Evolutionary conservation across 1,139 yeast genomes (phyloP), one percentile per base, ranked within the genome.

Genomic region (Geotrichum fermentans): DNA sequence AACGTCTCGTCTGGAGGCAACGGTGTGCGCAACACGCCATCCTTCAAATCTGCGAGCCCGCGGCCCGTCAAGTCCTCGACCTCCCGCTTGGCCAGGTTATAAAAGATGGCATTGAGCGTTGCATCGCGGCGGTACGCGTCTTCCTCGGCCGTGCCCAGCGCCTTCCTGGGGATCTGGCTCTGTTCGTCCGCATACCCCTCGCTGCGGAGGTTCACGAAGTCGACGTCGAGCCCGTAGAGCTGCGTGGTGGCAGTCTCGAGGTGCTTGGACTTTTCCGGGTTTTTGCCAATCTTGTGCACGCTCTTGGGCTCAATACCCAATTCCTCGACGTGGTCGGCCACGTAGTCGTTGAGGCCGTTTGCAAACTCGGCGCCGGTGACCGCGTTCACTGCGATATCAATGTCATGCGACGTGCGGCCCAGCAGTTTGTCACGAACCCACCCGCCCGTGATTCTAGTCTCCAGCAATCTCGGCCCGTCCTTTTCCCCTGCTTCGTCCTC

Each of bases 371-470:
- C 88, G 0, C 98, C 99, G 0, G 95, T 78, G 60, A 87, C 69
- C 51, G 73, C 73, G 64, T 92, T 89, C 50, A 92, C 78, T 6
- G 97, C 97, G 49, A 92, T 86, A 61, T 92, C 99, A 39, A 92
- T 72, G 65, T 92, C 99, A 61, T 90, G 82, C 47, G 94, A 83
- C 29, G 79, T 80, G 44, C 75, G 73, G 0, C 95, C 95, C 38
- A 94, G 70, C 33, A 92, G 70, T 69, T 92, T 92, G 66, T 94
- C 98, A 60, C 99, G 76, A 4, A 92, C 99, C 99, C 99, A 92
- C 0, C 99, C 99, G 28, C 99, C 99, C 0, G 97, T 90, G 58
- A 92, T 86, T 55, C 99, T 68, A 18, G 90, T 73, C 29, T 77
- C 82, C 20, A 81, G 56, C 3, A 63, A 63, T 39, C 61, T 60